Percentiles rank a stretch among this genome's conserved stretches.
phyloP scores from a whole-genome alignment of 805 yeast species.

The Pichia membranifaciens region DNA sequence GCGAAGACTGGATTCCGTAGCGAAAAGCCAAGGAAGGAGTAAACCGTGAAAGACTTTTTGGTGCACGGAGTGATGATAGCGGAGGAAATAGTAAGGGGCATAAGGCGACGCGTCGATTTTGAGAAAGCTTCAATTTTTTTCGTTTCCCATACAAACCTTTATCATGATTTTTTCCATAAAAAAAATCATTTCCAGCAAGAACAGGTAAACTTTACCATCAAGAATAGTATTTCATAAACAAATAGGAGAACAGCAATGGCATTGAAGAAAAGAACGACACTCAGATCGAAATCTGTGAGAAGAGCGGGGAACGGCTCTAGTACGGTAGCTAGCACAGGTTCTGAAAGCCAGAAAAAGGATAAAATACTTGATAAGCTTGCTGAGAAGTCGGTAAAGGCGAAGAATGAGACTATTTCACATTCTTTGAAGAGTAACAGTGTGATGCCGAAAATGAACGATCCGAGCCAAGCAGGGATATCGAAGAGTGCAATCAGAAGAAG shows the following conservation, averaged over 20 bases:
- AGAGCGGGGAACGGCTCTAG: slow-evolving; percentile 11
- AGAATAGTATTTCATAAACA: too few relatives aligned
- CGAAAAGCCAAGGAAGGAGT: not conserved
- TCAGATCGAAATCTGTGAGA: slow-evolving; percentile 38
- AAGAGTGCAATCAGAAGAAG: slow-evolving; percentile 62
- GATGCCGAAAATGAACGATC: slow-evolving; percentile 20
- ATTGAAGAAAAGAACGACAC: slow-evolving; percentile 41
- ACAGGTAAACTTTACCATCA: too few relatives aligned
- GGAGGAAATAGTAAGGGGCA: not conserved
- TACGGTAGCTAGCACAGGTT: not conserved
- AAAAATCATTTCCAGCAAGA: too few relatives aligned
- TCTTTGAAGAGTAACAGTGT: slow-evolving; percentile 4
- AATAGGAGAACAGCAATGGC: too few relatives aligned
- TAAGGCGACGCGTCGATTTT: slow-evolving; percentile 3
- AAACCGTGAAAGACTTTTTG: not conserved
- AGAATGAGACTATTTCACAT: not conserved
- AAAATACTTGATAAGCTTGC: slow-evolving; percentile 18
- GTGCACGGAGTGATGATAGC: slow-evolving; percentile 7
- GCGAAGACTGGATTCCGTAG: not conserved
- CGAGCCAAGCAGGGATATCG: slow-evolving; percentile 43
- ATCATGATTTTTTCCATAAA: too few relatives aligned
- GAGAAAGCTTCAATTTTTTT: too few relatives aligned
- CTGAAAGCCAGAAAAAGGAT: slow-evolving; percentile 19
- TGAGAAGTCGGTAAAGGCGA: slow-evolving; percentile 12
- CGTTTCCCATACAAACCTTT: too few relatives aligned